phyloP scores from a whole-genome alignment of 441 rosid genomes.

The Euphorbia corollata region DNA sequence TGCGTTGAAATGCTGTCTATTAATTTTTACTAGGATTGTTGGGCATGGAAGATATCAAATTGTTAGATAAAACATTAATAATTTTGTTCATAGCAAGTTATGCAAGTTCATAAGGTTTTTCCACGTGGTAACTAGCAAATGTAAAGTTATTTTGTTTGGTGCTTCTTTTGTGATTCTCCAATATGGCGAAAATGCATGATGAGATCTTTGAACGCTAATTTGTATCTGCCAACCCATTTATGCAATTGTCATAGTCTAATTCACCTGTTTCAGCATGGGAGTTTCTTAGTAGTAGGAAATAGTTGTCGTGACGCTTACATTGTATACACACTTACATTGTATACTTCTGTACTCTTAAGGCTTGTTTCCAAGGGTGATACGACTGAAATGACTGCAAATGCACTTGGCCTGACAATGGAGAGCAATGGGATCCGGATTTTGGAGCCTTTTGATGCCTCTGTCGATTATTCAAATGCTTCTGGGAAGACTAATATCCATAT shows the following conservation, averaged over 20 bases:
- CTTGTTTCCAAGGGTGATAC: constrained; percentile 64
- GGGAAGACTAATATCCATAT: constrained; percentile 73
- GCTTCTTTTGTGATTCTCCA: no score
- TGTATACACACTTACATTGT: no score
- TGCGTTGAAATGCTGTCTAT: not conserved
- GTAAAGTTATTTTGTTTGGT: no score
- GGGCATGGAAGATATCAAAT: no score
- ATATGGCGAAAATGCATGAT: no score
- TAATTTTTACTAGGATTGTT: no score
- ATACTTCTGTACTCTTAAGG: constrained; percentile 39
- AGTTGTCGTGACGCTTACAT: constrained; percentile 20
- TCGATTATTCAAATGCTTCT: constrained; percentile 79
- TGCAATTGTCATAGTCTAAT: not conserved
- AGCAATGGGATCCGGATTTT: constrained; percentile 87
- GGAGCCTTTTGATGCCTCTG: constrained; percentile 87
- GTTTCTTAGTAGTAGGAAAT: constrained; percentile 11
- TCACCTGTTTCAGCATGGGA: not conserved
- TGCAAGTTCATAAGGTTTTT: no score
- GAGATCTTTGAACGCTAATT: no score
- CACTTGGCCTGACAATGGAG: constrained; percentile 87
- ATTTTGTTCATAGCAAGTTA: no score
- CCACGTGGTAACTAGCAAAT: no score
- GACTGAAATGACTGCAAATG: constrained; percentile 72
- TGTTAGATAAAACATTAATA: no score
- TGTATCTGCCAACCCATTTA: no score